phyloP scores from a whole-genome alignment of 768 basidiomycete species.

The Podaxis pistillaris region DNA sequence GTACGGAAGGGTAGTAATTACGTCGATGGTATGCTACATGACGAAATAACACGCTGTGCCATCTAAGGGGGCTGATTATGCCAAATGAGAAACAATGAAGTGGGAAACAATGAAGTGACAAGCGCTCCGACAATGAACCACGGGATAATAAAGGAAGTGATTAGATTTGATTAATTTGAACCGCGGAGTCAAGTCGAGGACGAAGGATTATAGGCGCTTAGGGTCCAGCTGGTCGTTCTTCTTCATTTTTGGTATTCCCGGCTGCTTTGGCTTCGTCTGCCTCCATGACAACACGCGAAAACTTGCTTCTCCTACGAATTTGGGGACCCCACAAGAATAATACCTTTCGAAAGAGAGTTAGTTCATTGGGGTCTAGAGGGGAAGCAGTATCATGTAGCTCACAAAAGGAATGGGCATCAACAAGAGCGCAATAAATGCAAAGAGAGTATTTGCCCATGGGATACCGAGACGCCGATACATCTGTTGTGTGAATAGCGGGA shows the following conservation, averaged over 20 bases:
- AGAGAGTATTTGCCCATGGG: slow-evolving; percentile 54
- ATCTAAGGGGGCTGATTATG: neutral
- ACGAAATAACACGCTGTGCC: neutral
- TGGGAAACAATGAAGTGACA: neutral
- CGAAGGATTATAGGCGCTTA: no score
- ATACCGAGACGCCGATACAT: slow-evolving; percentile 52
- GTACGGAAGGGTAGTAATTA: neutral
- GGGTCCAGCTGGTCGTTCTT: no score
- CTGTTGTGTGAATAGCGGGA: slow-evolving; percentile 57
- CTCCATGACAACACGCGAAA: slow-evolving; percentile 24
- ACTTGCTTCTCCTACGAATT: slow-evolving; percentile 39
- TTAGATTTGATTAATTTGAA: no score
- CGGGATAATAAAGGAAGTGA: no score
- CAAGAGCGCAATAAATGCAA: slow-evolving; percentile 43
- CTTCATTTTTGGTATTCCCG: neutral
- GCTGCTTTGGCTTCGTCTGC: slow-evolving; percentile 6
- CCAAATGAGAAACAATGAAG: neutral
- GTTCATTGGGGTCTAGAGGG: neutral
- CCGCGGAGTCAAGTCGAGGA: no score
- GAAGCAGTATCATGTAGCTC: slow-evolving; percentile 16
- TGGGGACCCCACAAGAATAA: slow-evolving; percentile 41
- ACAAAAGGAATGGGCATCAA: slow-evolving; percentile 54
- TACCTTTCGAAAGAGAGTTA: slow-evolving; percentile 24
- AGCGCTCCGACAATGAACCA: no score
- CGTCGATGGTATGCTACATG: neutral